Conservation (phyloP, 2,329 filamentous ascomycete species). For the Apiospora koreana region DNA sequence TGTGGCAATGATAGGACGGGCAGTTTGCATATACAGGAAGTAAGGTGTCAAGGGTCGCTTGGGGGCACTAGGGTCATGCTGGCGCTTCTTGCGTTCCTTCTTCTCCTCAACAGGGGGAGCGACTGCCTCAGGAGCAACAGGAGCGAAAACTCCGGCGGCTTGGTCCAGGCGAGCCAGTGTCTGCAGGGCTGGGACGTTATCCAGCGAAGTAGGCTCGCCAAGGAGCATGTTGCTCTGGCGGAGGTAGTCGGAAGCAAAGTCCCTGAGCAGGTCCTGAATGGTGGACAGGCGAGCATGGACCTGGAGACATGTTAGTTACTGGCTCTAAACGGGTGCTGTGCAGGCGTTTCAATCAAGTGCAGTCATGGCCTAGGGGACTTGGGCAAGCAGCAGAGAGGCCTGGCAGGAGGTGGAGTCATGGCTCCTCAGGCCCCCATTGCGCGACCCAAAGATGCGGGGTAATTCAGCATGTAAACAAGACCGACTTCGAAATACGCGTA, state of each 20-base stretch:
- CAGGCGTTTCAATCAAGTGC: neutral
- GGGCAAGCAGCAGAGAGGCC: neutral
- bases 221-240: constrained; percentile 86
- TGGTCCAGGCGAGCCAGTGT: constrained; percentile 53
- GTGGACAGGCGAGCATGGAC: constrained; percentile 76
- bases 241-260: constrained; percentile 80
- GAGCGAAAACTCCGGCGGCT: constrained; percentile 38
- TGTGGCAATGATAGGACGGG: constrained; percentile 76
- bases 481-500: neutral
- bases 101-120: constrained; percentile 62
- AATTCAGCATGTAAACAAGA: neutral
- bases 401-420: neutral
- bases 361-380: neutral
- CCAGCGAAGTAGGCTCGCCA: constrained; percentile 58
- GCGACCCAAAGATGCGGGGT: neutral
- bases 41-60: constrained; percentile 94
- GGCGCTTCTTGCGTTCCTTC: constrained; percentile 88
- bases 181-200: constrained; percentile 41
- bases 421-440: neutral
- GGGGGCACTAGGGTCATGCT: constrained; percentile 88
- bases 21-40: constrained; percentile 91
- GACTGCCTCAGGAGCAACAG: constrained; percentile 2
- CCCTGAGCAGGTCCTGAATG: constrained; percentile 77
- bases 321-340: neutral
- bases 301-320: constrained; percentile 50